These are phyloP conservation scores for Pulveroboletus sp. DNA, from an alignment of 768 basidiomycete species.

Conservation along the genomic window DNA sequence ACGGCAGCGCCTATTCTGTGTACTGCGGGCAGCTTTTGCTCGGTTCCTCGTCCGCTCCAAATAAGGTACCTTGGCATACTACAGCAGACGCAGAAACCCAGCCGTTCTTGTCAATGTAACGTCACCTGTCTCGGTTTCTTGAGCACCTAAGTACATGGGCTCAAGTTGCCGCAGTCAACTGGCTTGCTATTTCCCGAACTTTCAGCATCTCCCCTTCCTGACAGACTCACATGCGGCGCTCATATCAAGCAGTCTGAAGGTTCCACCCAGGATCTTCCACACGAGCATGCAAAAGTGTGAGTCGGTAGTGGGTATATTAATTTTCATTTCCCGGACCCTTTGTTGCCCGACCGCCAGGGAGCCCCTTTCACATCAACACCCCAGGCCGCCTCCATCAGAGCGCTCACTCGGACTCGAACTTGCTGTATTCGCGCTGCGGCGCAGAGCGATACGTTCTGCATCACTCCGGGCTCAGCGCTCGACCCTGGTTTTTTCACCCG, in stretches of 20 bases:
- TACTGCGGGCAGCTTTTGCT: no score
- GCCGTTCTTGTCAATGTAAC: constrained; percentile 6
- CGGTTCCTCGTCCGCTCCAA: no score
- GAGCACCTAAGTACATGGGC: constrained; percentile 16
- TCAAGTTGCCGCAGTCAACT: no score
- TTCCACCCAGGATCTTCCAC: not conserved
- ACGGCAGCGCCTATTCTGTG: no score
- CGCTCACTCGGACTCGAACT: constrained; percentile 11
- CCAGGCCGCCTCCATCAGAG: not conserved
- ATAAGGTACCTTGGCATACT: constrained; percentile 18
- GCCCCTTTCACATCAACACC: no score
- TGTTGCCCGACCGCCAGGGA: not conserved
- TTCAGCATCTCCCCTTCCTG: not conserved
- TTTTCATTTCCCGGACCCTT: not conserved
- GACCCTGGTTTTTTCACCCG: not conserved
- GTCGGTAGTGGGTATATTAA: no score
- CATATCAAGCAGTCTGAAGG: not conserved
- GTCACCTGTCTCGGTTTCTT: constrained; percentile 2
- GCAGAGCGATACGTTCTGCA: constrained; percentile 18
- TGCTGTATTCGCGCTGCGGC: constrained; percentile 20
- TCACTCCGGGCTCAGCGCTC: no score
- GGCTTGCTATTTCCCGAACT: not conserved
- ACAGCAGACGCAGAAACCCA: not conserved
- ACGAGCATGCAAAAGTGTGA: no score
- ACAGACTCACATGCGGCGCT: not conserved